A percentile compares a stretch with the other conserved stretches of the same genome.
phyloP scores from a whole-genome alignment of 352 stramenopile species.

The Pythium aphanidermatum region DNA sequence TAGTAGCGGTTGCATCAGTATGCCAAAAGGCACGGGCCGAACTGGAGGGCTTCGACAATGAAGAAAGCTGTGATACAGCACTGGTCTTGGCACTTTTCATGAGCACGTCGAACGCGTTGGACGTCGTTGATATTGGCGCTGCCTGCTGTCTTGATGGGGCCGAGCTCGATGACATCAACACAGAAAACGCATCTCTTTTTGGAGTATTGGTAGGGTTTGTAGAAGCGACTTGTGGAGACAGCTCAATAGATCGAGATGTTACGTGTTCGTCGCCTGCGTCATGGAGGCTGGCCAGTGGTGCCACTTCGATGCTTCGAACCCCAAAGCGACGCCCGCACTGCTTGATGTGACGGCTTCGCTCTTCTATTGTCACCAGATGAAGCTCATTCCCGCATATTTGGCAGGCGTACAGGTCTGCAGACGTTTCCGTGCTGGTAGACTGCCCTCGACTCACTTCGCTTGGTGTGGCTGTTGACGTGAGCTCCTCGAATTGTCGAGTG shows the following conservation, averaged over 20 bases:
- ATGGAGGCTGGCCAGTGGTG: neutral
- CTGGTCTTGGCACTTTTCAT: slow-evolving; percentile 75
- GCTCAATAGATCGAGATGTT: too few species aligned
- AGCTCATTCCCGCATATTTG: slow-evolving; percentile 66
- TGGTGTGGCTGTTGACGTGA: too few species aligned
- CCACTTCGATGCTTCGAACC: slow-evolving; percentile 44
- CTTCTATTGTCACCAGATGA: slow-evolving; percentile 25
- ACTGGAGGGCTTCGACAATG: neutral
- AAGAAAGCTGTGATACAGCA: slow-evolving; percentile 22
- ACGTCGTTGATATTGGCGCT: slow-evolving; percentile 7
- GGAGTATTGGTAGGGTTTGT: too few species aligned
- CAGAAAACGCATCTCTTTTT: slow-evolving; percentile 49
- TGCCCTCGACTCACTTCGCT: too few species aligned
- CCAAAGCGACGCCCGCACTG: slow-evolving; percentile 65
- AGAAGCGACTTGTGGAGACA: too few species aligned
- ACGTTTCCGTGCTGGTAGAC: too few species aligned
- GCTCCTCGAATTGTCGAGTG: neutral
- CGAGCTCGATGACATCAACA: slow-evolving; percentile 52
- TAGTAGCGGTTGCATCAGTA: slow-evolving; percentile 1
- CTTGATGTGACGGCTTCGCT: slow-evolving; percentile 77
- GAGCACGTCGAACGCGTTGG: slow-evolving; percentile 76
- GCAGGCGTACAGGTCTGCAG: slow-evolving; percentile 33
- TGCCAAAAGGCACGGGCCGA: slow-evolving; percentile 18
- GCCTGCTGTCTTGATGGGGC: neutral
- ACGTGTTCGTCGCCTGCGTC: neutral